Evolutionary conservation across 1,139 yeast species (phyloP).

Genomic region (Candida gigantensis): DNA sequence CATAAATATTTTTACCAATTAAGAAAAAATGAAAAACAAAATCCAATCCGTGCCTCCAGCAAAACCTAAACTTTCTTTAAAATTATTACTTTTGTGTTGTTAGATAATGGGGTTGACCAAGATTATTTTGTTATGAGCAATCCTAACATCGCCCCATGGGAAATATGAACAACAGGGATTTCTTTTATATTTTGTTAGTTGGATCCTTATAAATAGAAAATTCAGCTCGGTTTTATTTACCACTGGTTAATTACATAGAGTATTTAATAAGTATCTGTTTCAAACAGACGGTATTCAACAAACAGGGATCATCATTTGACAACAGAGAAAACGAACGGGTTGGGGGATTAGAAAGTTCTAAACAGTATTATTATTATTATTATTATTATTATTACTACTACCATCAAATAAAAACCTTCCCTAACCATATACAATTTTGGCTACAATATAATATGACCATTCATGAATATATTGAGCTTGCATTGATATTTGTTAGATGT

Average conservation of each 20-base stretch:
- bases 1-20: background rate
- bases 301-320: no score
- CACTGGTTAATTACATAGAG: no score
- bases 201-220: background rate
- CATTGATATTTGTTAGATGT: constrained; percentile 2
- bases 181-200: background rate
- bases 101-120: no score
- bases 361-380: no score
- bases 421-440: no score
- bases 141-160: background rate
- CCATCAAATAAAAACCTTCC: no score
- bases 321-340: no score
- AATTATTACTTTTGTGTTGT: background rate
- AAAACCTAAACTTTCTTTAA: constrained; percentile 6
- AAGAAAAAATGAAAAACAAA: background rate
- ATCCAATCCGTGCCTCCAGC: background rate
- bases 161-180: background rate
- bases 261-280: no score
- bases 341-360: no score
- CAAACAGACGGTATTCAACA: no score
- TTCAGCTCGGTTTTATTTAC: constrained; percentile 1
- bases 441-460: no score
- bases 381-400: no score
- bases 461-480: constrained; percentile 5
- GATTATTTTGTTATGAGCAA: constrained; percentile 1